phyloP scores from a whole-genome alignment of 2,329 filamentous ascomycete genomes.

The Ceratocystis alfenasii region DNA sequence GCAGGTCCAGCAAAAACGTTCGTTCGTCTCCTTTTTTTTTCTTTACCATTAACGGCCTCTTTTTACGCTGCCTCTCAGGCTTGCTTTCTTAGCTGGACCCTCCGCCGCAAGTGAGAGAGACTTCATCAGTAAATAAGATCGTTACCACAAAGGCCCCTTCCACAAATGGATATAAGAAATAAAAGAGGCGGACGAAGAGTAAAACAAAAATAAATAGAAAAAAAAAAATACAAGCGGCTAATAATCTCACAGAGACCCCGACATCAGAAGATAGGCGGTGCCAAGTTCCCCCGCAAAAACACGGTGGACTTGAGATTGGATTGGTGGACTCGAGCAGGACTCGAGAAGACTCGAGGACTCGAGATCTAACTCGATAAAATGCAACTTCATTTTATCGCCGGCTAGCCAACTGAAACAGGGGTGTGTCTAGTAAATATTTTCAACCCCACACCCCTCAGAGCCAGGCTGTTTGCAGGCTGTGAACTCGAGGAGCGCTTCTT shows the following conservation, averaged over 20 bases:
- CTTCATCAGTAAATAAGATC: too few species aligned
- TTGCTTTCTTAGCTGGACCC: too few species aligned
- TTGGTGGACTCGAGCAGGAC: not conserved
- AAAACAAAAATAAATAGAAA: not conserved
- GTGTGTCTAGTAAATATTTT: not conserved
- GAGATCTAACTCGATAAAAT: conserved; percentile 2
- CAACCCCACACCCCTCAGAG: not conserved
- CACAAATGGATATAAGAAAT: too few species aligned
- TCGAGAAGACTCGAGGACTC: not conserved
- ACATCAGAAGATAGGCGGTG: not conserved
- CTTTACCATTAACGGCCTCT: too few species aligned
- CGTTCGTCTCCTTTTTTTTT: too few species aligned
- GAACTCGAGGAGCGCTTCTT: not conserved
- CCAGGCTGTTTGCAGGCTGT: conserved; percentile 6
- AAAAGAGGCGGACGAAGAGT: not conserved
- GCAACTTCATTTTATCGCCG: not conserved
- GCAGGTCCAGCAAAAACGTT: not conserved
- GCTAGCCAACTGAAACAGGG: not conserved
- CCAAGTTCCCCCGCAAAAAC: not conserved
- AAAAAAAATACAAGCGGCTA: not conserved
- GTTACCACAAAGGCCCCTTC: too few species aligned
- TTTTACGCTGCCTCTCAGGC: too few species aligned
- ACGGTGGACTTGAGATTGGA: too few species aligned
- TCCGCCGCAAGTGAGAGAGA: too few species aligned
- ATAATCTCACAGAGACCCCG: not conserved